These are phyloP conservation scores for Cercospora brassicicola DNA, from an alignment of 2,329 filamentous ascomycete species.

Conservation along the genomic window DNA sequence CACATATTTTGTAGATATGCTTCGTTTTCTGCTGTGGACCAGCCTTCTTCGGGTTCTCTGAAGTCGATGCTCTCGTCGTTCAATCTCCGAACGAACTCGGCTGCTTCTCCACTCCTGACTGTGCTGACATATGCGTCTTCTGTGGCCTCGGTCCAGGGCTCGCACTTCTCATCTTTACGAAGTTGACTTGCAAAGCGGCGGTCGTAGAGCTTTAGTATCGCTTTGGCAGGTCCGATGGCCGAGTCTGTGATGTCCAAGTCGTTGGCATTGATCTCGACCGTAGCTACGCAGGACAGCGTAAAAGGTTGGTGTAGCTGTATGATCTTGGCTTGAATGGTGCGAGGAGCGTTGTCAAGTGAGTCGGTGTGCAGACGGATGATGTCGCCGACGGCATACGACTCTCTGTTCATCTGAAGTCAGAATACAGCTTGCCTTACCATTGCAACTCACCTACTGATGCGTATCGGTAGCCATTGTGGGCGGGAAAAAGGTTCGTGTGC, in stretches of 20 bases:
- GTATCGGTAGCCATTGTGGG: background rate
- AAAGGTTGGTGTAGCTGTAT: background rate
- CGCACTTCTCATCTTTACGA: background rate
- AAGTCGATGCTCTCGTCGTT: constrained; percentile 6
- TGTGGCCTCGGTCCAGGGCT: background rate
- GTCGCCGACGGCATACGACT: background rate
- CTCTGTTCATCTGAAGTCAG: background rate
- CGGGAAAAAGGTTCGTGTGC: background rate
- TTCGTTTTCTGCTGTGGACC: constrained; percentile 13
- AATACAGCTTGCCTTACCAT: background rate
- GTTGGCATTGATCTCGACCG: background rate
- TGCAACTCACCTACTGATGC: background rate
- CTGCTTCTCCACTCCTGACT: background rate
- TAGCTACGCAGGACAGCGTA: background rate
- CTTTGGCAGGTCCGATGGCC: constrained; percentile 15
- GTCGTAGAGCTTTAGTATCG: constrained; percentile 25
- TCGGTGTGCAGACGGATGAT: background rate
- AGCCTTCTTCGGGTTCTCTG: constrained; percentile 12
- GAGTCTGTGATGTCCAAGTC: background rate
- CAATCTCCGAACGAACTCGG: constrained; percentile 1
- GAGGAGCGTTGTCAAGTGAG: background rate
- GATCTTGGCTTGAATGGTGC: background rate
- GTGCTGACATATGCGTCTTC: background rate
- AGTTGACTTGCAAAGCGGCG: constrained; percentile 10
- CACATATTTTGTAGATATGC: constrained; percentile 4